Conservation (phyloP, 768 basidiomycete genomes). For the Leucogyrophana mollusca region DNA sequence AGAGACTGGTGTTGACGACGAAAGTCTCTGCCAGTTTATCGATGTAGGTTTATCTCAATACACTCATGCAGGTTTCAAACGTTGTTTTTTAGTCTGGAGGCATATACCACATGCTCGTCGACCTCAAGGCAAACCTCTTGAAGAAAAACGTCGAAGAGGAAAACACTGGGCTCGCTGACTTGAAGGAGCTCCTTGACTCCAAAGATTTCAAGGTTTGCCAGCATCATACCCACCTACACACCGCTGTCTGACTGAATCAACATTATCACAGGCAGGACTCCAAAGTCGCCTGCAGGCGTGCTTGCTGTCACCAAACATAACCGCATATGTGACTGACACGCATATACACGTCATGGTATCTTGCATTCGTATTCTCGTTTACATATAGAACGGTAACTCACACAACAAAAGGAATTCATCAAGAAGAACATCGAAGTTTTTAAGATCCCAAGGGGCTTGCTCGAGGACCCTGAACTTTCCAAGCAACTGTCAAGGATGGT, state of each 20-base stretch:
- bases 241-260: too few relatives aligned
- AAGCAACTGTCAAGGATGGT: slow-evolving; percentile 1
- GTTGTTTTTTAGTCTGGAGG: too few relatives aligned
- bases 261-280: slow-evolving; percentile 2
- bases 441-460: not conserved
- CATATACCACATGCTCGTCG: not conserved
- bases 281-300: slow-evolving; percentile 2
- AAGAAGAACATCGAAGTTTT: slow-evolving; percentile 5
- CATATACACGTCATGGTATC: not conserved
- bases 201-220: slow-evolving; percentile 1
- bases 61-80: too few relatives aligned
- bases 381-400: not conserved
- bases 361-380: not conserved
- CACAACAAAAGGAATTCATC: not conserved
- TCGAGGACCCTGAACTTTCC: slow-evolving; percentile 4
- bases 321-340: slow-evolving; percentile 6
- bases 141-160: not conserved
- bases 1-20: too few relatives aligned
- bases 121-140: not conserved
- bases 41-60: too few relatives aligned
- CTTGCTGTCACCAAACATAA: slow-evolving; percentile 5
- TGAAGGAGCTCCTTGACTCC: not conserved
- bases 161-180: not conserved
- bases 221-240: not conserved
- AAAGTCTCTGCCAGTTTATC: too few relatives aligned